These are phyloP conservation scores for Arthromyces matolae DNA, from an alignment of 768 basidiomycete genomes.

Conservation along the genomic window DNA sequence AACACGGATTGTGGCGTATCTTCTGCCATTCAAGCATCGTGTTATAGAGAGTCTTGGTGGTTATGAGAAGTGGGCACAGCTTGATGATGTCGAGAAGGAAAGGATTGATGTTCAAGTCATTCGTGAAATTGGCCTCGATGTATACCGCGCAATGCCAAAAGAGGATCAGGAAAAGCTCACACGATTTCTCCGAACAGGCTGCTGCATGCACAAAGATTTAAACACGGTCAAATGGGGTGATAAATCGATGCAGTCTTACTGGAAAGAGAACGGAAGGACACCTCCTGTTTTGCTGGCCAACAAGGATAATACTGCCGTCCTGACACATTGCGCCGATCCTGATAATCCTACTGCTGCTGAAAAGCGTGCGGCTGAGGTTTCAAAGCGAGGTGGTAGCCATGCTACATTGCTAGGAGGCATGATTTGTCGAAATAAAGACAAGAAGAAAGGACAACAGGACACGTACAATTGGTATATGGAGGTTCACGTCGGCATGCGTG, in stretches of 20 bases:
- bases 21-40: not conserved
- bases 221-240: conserved; percentile 25
- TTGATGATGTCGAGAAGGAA: not conserved
- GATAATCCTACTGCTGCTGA: not conserved
- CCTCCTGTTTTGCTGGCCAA: conserved; percentile 21
- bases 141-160: not conserved
- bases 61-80: not conserved
- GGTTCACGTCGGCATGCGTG: conserved; percentile 10
- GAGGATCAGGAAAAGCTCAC: not conserved
- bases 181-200: no score
- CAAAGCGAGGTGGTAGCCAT: conserved; percentile 22
- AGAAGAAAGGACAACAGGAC: conserved; percentile 34
- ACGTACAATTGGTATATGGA: conserved; percentile 21
- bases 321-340: not conserved
- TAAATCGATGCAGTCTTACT: conserved; percentile 15
- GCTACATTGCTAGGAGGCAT: conserved; percentile 22
- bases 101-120: not conserved
- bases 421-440: conserved; percentile 32
- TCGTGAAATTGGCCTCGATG: not conserved
- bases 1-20: not conserved
- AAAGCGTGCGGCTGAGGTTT: conserved; percentile 14
- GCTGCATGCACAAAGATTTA: no score
- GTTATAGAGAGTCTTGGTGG: not conserved
- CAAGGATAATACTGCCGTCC: conserved; percentile 21
- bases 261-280: conserved; percentile 10